Base-by-base conservation (phyloP, 768 basidiomycete genomes). In the Mycena crocata region DNA sequence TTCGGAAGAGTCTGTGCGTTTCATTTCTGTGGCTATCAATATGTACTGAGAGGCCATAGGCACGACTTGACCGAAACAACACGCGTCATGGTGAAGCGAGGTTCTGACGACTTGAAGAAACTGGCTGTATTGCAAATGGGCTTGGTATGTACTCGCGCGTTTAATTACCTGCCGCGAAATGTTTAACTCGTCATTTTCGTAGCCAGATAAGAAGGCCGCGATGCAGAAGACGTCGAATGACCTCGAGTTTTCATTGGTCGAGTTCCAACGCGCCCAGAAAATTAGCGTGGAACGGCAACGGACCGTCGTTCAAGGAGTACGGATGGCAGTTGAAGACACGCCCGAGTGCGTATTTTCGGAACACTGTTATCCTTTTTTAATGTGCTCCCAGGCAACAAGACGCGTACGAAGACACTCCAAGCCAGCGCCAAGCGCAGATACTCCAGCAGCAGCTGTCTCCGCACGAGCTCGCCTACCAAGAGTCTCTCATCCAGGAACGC, bases 41-140 rank as follows among this genome's bases (percentile, higher is more conserved):
- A n/a, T n/a, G n/a, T n/a, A 13, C 62, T 68, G 30, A 68, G 50
- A 23, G 17, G 32, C 10, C 44, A 23, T 67, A 98, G 97, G 51
- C 93, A 96, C 82, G 94, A 98, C 79, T 83, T 99, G 66, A 96
- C 95, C 1, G 98, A 99, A 75, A 89, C 93, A 26, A 99, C 98
- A 40, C 87, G 96, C 45, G 93, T 91, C 5, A 95, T 99, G 91
- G 91, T 93, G n/a, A 98, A 98, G 82, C 90, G 94, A 48, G 93
- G 94, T 7, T 95, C 95, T 0, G 94, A 94, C 51, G 96, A 98
- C 75, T 79, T 99, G 76, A 99, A 98, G 89, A 90, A 88, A 66
- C 84, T 99, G 8, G 90, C 94, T 12, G 81, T 85, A 2, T 82
- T 93, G 56, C 93, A 93, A 69, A 74, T 80, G 2, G 77, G 83